These are phyloP conservation scores for Tylopilus sp. DNA, from an alignment of 768 basidiomycete genomes.

Conservation along the genomic window DNA sequence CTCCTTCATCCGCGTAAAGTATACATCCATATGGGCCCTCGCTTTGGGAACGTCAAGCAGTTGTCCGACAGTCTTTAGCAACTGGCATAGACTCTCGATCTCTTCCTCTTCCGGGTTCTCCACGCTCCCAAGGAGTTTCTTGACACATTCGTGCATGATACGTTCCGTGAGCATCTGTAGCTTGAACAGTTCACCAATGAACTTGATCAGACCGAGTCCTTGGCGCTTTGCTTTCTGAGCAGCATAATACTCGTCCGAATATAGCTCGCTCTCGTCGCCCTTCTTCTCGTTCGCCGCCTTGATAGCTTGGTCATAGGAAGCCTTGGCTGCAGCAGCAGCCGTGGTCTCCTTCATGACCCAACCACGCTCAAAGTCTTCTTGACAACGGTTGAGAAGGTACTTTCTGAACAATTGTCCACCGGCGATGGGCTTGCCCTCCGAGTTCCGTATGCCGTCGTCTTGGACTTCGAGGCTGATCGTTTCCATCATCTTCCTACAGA, in stretches of 20 bases:
- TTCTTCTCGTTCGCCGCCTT: constrained; percentile 63
- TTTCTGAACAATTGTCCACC: constrained; percentile 88
- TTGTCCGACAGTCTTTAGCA: constrained; percentile 83
- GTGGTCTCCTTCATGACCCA: constrained; percentile 89
- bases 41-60: constrained; percentile 82
- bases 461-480: constrained; percentile 82
- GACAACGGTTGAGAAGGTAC: constrained; percentile 85
- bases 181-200: constrained; percentile 98
- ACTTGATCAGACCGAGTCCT: constrained; percentile 94
- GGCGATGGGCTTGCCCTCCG: constrained; percentile 80
- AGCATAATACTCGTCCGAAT: constrained; percentile 94
- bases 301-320: constrained; percentile 75
- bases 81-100: constrained; percentile 92
- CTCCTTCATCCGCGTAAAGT: constrained; percentile 88
- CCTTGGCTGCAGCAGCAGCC: constrained; percentile 82
- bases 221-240: constrained; percentile 97
- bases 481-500: constrained; percentile 96
- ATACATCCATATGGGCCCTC: constrained; percentile 83
- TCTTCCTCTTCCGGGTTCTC: constrained; percentile 97
- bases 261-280: constrained; percentile 64
- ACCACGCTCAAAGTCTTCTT: constrained; percentile 95
- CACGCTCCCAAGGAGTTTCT: constrained; percentile 89
- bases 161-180: constrained; percentile 99
- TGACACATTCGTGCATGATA: constrained; percentile 96
- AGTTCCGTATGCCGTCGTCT: constrained; percentile 79